A percentile compares a stretch with the other conserved stretches of the same genome.
These are phyloP conservation scores for Shiraia bambusicola DNA, from an alignment of 2,329 filamentous ascomycete genomes.

Conservation along the genomic window DNA sequence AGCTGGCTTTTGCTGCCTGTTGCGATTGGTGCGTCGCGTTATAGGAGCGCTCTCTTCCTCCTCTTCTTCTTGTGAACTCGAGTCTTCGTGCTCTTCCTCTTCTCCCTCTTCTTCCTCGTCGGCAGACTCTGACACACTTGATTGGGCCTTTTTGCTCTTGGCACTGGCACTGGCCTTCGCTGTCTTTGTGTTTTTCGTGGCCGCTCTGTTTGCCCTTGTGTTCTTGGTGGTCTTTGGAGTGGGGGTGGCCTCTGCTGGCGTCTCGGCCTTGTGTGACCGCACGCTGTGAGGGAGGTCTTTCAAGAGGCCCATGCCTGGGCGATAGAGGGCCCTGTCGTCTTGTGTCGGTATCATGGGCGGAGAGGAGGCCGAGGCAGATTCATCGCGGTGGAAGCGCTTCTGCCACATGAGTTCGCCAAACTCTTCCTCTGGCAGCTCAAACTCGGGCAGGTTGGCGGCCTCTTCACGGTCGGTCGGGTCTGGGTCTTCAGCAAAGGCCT, in stretches of 20 bases:
- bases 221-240: constrained; percentile 33
- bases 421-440: constrained; percentile 48
- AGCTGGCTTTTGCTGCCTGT: constrained; percentile 22
- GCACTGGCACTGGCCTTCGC: constrained; percentile 24
- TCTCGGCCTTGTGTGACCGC: constrained; percentile 32
- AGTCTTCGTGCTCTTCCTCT: constrained; percentile 35
- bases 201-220: constrained; percentile 27
- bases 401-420: constrained; percentile 50
- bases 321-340: constrained; percentile 36
- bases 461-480: constrained; percentile 48
- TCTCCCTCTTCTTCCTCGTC: constrained; percentile 45
- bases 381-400: constrained; percentile 36
- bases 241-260: constrained; percentile 31
- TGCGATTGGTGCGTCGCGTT: constrained; percentile 36
- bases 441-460: constrained; percentile 38
- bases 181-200: constrained; percentile 25
- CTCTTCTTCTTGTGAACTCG: constrained; percentile 32
- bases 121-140: constrained; percentile 32
- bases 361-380: constrained; percentile 31
- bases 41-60: constrained; percentile 37
- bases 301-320: constrained; percentile 37
- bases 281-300: constrained; percentile 32
- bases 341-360: constrained; percentile 33
- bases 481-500: constrained; percentile 59
- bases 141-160: constrained; percentile 35